A percentile compares a stretch with the other conserved stretches of the same genome.
These are phyloP conservation scores for Coemansia sp. DNA, from an alignment of 192 early-diverging fungal species.

Conservation along the genomic window DNA sequence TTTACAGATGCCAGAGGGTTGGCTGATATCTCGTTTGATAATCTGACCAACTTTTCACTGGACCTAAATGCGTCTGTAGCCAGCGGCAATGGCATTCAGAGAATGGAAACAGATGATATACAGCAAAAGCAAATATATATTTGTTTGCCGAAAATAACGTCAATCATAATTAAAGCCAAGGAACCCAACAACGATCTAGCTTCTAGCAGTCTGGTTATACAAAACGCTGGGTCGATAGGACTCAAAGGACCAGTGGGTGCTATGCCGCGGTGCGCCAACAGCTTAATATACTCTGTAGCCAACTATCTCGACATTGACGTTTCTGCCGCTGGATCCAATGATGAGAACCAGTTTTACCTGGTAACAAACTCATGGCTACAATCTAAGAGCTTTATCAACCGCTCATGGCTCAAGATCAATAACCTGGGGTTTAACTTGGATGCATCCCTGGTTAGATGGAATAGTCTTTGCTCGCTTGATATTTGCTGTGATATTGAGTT, in stretches of 20 bases:
- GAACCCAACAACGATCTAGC: not conserved
- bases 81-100: not conserved
- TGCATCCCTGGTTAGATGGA: not conserved
- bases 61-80: not conserved
- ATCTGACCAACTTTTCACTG: not conserved
- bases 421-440: not conserved
- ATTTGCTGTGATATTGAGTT: not conserved
- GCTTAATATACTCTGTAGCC: not conserved
- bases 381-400: not conserved
- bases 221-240: not conserved
- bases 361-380: conserved; percentile 2
- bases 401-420: not conserved
- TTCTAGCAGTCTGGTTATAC: not conserved
- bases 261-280: not conserved
- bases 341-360: not conserved
- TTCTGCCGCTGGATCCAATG: not conserved
- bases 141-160: not conserved
- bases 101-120: not conserved
- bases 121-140: not conserved
- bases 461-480: not conserved
- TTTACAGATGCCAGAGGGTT: not conserved
- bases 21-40: not conserved
- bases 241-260: not conserved
- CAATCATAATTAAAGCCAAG: not conserved
- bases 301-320: not conserved